A percentile compares a stretch with the other conserved stretches of the same genome.
Evolutionary conservation across 1,284 basidiomycete genomes (phyloP).

Genomic region (Phlebopus sp.): DNA sequence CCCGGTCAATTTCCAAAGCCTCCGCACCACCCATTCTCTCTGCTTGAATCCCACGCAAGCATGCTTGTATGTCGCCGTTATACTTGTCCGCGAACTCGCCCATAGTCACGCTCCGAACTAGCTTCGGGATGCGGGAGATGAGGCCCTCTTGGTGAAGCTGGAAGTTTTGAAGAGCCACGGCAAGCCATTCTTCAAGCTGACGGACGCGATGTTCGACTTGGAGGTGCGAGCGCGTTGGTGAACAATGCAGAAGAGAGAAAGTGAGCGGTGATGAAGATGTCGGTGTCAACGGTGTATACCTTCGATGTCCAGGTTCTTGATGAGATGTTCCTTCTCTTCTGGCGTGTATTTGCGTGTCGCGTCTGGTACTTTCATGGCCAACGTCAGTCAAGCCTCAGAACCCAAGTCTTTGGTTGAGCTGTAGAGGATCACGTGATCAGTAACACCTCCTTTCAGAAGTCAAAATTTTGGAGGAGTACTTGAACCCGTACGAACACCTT

Average conservation of each 20-base stretch:
- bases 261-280: not conserved
- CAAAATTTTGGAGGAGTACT: no score
- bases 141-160: slow-evolving; percentile 67
- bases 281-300: slow-evolving; percentile 40
- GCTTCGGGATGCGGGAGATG: slow-evolving; percentile 70
- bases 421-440: no score
- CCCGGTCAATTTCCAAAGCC: slow-evolving; percentile 58
- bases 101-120: slow-evolving; percentile 68
- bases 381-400: no score
- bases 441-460: no score
- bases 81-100: slow-evolving; percentile 76
- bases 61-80: slow-evolving; percentile 66
- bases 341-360: slow-evolving; percentile 39
- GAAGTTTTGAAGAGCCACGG: slow-evolving; percentile 68
- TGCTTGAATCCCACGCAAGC: slow-evolving; percentile 61
- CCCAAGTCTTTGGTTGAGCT: no score
- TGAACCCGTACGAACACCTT: no score
- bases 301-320: slow-evolving; percentile 77
- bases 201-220: slow-evolving; percentile 69
- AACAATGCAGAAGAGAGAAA: not conserved
- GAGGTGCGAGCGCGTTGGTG: not conserved
- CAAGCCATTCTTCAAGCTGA: slow-evolving; percentile 69
- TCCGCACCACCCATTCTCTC: slow-evolving; percentile 49
- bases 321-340: slow-evolving; percentile 71
- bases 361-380: slow-evolving; percentile 3